These are phyloP conservation scores for Vigna nakashimae DNA, from an alignment of 306 rosid species.

Conservation along the genomic window DNA sequence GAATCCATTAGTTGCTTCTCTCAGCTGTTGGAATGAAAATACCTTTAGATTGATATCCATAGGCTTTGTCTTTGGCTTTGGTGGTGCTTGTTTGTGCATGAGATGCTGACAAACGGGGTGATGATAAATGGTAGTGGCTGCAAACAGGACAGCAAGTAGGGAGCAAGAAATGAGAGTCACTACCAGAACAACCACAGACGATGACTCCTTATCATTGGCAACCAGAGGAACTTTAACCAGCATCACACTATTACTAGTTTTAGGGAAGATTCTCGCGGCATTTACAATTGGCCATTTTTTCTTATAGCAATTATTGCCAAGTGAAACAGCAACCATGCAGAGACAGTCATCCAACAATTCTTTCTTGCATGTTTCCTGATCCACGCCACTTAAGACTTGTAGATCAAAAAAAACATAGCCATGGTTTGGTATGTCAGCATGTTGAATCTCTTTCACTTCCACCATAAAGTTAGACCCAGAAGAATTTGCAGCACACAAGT, in stretches of 20 bases:
- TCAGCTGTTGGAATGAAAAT: conserved; percentile 47
- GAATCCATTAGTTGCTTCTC: conserved; percentile 50
- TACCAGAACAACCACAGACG: conserved; percentile 34
- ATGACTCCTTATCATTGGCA: conserved; percentile 13
- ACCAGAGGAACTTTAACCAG: conserved; percentile 40
- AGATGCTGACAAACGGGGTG: conserved; percentile 33
- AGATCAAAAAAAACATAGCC: neutral
- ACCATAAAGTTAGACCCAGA: conserved; percentile 22
- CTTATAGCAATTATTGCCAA: conserved; percentile 23
- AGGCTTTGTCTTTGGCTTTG: conserved; percentile 37
- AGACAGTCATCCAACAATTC: conserved; percentile 47
- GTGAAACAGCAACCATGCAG: conserved; percentile 45
- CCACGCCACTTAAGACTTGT: neutral
- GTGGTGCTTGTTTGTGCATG: neutral
- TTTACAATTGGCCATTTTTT: conserved; percentile 48
- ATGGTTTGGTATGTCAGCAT: conserved; percentile 37
- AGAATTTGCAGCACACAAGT: conserved; percentile 48
- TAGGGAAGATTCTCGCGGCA: conserved; percentile 25
- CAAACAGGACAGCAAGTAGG: conserved; percentile 40
- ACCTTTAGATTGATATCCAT: conserved; percentile 46
- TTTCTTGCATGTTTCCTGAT: conserved; percentile 40
- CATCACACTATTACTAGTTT: conserved; percentile 2
- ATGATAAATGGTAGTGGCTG: conserved; percentile 37
- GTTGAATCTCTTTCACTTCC: neutral
- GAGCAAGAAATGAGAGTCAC: conserved; percentile 38